Base-by-base conservation (phyloP, 2,329 filamentous ascomycete genomes). In the Pseudopithomyces chartarum region DNA sequence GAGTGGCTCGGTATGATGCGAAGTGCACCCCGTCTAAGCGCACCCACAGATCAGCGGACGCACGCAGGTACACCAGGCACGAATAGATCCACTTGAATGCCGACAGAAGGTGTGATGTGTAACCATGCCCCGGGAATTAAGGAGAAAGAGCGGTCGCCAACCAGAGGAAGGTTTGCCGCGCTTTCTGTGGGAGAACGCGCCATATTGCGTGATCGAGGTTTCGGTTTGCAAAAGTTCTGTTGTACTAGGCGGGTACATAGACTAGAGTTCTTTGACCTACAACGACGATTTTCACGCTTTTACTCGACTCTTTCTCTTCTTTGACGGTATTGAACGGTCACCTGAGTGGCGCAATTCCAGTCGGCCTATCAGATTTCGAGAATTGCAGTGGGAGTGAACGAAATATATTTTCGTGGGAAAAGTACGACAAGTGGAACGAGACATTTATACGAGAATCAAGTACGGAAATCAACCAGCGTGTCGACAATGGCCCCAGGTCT, bases 401-500 rank as follows among this genome's bases (percentile, higher is more conserved):
- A 29, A 8, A 29, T 29, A 29, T 29, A 29, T 36, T 36, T n/a
- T 5, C 34, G 6, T 36, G 11, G 34, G 13, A 36, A 13, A 38
- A n/a, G 5, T 13, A n/a, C 34, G 34, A n/a, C 3, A 13, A 13
- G 5, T 4, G n/a, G 5, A n/a, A 38, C 6, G 11, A 12, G 11
- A 6, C 13, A n/a, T 38, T 6, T 13, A n/a, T 6, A n/a, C 33
- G n/a, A n/a, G 6, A 32, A 8, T 17, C 1, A 15, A 34, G 23
- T 13, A 23, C 4, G 19, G 6, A 7, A 33, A n/a, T n/a, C 15
- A 15, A 33, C 8, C 48, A 33, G 11, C 6, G 6, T 26, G 12
- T 42, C 17, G 20, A 42, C 23, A n/a, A 66, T 64, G 63, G 58
- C 60, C 32, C 61, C 62, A 40, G 62, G 60, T 47, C 46, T 53